Percentiles rank a stretch among this genome's conserved stretches.
These are phyloP conservation scores for Mucor sp. DNA, from an alignment of 371 early-diverging fungal species.

Conservation along the genomic window DNA sequence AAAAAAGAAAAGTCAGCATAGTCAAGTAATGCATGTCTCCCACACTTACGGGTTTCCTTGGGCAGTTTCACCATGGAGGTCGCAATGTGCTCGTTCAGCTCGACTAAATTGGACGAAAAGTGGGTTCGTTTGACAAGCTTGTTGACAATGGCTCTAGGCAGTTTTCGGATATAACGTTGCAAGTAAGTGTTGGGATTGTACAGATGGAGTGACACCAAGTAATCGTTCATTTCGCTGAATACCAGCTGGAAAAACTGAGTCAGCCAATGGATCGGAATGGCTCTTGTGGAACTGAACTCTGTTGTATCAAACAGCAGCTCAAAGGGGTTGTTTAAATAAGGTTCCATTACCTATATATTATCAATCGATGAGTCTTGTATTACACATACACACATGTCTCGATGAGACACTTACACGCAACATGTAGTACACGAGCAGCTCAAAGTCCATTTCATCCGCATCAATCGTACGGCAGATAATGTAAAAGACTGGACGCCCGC, in stretches of 20 bases:
- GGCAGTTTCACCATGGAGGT: slow-evolving; percentile 76
- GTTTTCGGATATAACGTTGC: slow-evolving; percentile 63
- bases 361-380: slow-evolving; percentile 13
- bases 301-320: slow-evolving; percentile 85
- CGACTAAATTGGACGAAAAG: slow-evolving; percentile 63
- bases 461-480: slow-evolving; percentile 73
- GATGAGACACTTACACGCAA: slow-evolving; percentile 54
- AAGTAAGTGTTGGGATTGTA: slow-evolving; percentile 80
- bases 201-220: slow-evolving; percentile 59
- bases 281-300: slow-evolving; percentile 73
- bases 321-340: slow-evolving; percentile 62
- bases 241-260: slow-evolving; percentile 75
- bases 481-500: slow-evolving; percentile 81
- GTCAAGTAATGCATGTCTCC: too few relatives aligned
- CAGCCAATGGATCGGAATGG: slow-evolving; percentile 77
- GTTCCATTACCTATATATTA: slow-evolving; percentile 53
- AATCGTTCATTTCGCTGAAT: slow-evolving; percentile 61
- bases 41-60: slow-evolving; percentile 59
- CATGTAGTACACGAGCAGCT: slow-evolving; percentile 73
- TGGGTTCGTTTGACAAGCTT: slow-evolving; percentile 63
- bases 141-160: slow-evolving; percentile 58
- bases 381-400: slow-evolving; percentile 40
- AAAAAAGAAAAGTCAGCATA: not conserved
- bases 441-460: slow-evolving; percentile 78
- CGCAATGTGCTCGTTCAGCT: slow-evolving; percentile 70